phyloP scores from a whole-genome alignment of 2,329 filamentous ascomycete species.

The Colletotrichum tropicicola region DNA sequence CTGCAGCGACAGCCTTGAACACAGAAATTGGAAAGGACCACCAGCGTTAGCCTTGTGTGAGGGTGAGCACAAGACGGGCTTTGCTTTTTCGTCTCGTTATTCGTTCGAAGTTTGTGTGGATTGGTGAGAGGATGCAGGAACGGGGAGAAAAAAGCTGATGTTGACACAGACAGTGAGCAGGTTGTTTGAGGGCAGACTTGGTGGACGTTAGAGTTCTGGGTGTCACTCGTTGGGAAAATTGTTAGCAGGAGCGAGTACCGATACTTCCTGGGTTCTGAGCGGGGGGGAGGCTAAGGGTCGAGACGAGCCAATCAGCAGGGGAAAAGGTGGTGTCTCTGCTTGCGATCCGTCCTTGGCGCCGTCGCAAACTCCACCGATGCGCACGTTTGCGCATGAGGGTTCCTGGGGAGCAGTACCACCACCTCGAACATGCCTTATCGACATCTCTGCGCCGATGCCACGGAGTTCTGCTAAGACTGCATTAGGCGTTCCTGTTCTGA shows the following conservation, averaged over 20 bases:
- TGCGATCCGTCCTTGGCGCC: constrained; percentile 16
- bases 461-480: background rate
- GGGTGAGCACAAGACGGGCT: background rate
- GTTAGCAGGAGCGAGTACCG: background rate
- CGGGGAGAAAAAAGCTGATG: background rate
- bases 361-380: constrained; percentile 18
- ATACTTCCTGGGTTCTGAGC: background rate
- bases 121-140: background rate
- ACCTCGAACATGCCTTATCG: background rate
- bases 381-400: background rate
- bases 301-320: background rate
- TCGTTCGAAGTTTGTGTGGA: background rate
- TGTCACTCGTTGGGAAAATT: constrained; percentile 13
- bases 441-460: background rate
- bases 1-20: background rate
- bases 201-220: background rate
- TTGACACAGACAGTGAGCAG: constrained; percentile 13
- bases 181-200: constrained; percentile 18
- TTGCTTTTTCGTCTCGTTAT: constrained; percentile 15
- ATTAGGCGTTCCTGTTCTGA: background rate
- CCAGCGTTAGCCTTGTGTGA: background rate
- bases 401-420: constrained; percentile 4
- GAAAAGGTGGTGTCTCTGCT: background rate
- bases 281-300: background rate
- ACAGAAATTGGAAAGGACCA: background rate